A percentile compares a stretch with the other conserved stretches of the same genome.
Conservation (phyloP, 2,329 filamentous ascomycete species). For the Talaromyces sp. region DNA sequence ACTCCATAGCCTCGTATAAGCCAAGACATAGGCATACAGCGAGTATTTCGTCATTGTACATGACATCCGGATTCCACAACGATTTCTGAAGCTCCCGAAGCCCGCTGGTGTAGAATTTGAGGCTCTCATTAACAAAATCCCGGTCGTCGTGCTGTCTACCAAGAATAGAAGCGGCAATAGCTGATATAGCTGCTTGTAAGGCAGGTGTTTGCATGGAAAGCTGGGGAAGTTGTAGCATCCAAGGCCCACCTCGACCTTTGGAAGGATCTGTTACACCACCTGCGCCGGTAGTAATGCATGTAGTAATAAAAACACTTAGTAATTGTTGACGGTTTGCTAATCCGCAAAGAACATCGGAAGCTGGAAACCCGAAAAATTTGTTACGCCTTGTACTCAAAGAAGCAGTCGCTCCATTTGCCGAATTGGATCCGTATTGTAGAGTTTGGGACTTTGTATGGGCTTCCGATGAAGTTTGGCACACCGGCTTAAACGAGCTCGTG, state of each 20-base stretch:
- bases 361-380: background rate
- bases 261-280: background rate
- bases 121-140: conserved; percentile 25
- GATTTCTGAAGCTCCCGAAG: conserved; percentile 37
- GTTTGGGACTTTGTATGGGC: background rate
- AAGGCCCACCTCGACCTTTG: conserved; percentile 20
- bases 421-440: background rate
- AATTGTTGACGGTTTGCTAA: conserved; percentile 27
- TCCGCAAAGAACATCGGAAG: background rate
- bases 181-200: conserved; percentile 29
- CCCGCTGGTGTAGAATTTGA: conserved; percentile 33
- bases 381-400: background rate
- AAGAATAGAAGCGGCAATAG: conserved; percentile 28
- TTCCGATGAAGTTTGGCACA: background rate
- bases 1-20: conserved; percentile 38
- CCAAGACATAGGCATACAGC: conserved; percentile 36
- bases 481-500: conserved; percentile 13
- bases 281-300: conserved; percentile 21
- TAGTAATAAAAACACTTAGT: conserved; percentile 26
- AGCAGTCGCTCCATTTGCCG: background rate
- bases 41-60: conserved; percentile 36
- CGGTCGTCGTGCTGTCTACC: conserved; percentile 25
- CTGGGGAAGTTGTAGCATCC: conserved; percentile 28
- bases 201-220: conserved; percentile 26
- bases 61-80: conserved; percentile 29